Evolutionary conservation across 129 eudicot species (phyloP).

Genomic region (Smallanthus sonchifolius): DNA sequence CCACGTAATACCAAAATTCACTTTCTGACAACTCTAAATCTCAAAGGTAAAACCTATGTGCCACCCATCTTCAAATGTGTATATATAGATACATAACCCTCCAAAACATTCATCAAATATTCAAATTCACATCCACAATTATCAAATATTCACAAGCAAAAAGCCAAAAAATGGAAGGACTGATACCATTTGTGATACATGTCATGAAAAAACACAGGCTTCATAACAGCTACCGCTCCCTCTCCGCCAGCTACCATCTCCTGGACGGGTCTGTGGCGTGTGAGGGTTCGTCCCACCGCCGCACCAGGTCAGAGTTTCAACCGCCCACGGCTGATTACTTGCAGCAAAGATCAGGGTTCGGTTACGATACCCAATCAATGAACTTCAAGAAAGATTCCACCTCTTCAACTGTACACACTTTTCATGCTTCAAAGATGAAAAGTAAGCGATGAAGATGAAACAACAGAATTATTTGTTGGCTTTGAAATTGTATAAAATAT

Average conservation of each 20-base stretch:
- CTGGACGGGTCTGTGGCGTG: constrained; percentile 25
- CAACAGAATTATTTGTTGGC: not conserved
- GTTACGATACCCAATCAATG: not conserved
- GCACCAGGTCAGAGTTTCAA: constrained; percentile 37
- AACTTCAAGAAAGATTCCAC: constrained; percentile 18
- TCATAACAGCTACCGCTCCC: constrained; percentile 40
- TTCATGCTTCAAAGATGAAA: constrained; percentile 21
- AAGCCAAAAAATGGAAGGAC: constrained; percentile 37
- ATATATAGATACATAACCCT: not conserved
- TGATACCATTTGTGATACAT: constrained; percentile 42
- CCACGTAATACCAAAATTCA: constrained; percentile 16
- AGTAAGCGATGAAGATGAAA: constrained; percentile 18
- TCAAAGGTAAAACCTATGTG: not conserved
- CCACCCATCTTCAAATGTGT: not conserved
- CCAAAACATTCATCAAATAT: constrained; percentile 10
- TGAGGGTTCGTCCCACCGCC: constrained; percentile 48
- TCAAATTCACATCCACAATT: constrained; percentile 9
- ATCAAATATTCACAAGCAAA: not conserved
- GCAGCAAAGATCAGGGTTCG: constrained; percentile 24
- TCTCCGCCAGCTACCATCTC: constrained; percentile 45
- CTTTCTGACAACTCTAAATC: not conserved
- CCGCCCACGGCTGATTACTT: constrained; percentile 25
- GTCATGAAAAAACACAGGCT: constrained; percentile 43
- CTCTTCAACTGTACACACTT: constrained; percentile 8
- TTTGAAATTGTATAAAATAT: constrained; percentile 12